Base-by-base conservation (phyloP, 2,329 filamentous ascomycete genomes). In the Talaromyces amestolkiae region DNA sequence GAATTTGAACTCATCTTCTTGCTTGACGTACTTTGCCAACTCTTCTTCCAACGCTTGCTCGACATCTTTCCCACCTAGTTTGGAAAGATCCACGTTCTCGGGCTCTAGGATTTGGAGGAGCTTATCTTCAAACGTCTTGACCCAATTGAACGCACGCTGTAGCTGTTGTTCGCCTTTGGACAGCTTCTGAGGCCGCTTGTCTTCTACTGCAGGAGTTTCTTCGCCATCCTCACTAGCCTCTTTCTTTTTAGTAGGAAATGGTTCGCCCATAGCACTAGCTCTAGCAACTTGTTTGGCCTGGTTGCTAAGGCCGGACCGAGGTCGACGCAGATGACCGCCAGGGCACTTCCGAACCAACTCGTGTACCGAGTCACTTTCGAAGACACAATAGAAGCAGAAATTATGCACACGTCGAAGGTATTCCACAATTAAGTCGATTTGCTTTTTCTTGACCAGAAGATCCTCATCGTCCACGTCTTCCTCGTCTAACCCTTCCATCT, bases 321-420 rank as follows among this genome's bases (percentile, higher is more conserved):
- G 95, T 58, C 95, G 89, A 68, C 95, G 92, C 68, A 99, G 87
- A 82, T 99, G 95, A n/a, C 95, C 95, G 49, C 95, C 95, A 31
- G 95, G 93, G 72, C 95, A 99, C 80, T 99, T 98, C 66, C 95
- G 89, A 47, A 92, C 93, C 70, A 99, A 84, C 79, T 99, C 95
- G 74, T 99, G 95, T 24, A 98, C 89, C 0, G 94, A 98, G 77
- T 99, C 95, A 74, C 93, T 95, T 79, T 99, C 95, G 71, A 99
- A 98, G 5, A 99, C 96, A 77, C 95, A 99, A 82, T 98, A 99
- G 83, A 99, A 97, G 82, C 95, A 99, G 81, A 99, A 98, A 80
- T 95, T 97, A 84, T 96, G 96, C 61, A 99, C 95, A 17, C 95
- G 89, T 61, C 95, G 92, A 66, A 99, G 85, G 76, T 99, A 99